Conservation (phyloP, 768 basidiomycete species). For the Termitomyces heimii region DNA sequence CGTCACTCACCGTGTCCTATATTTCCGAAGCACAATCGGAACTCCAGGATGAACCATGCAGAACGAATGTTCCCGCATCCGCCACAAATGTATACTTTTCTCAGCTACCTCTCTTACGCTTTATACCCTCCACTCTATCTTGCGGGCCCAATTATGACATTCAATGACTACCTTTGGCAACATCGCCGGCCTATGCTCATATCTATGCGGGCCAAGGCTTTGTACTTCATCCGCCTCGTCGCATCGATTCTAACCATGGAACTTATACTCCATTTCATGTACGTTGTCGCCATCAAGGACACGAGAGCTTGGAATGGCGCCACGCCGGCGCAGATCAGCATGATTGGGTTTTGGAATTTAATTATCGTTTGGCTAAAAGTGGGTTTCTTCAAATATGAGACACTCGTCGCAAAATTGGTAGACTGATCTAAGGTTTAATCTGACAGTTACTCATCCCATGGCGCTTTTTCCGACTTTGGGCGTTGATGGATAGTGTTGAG, state of each 20-base stretch:
- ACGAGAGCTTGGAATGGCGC: slow-evolving; percentile 74
- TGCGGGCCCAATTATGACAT: slow-evolving; percentile 93
- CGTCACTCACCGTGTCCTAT: background rate
- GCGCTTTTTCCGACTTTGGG: slow-evolving; percentile 97
- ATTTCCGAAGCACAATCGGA: slow-evolving; percentile 9
- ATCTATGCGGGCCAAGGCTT: slow-evolving; percentile 27
- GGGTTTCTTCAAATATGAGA: background rate
- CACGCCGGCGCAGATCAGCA: slow-evolving; percentile 73
- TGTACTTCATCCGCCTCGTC: slow-evolving; percentile 70
- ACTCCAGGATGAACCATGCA: slow-evolving; percentile 40
- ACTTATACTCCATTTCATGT: slow-evolving; percentile 88
- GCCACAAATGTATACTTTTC: slow-evolving; percentile 53
- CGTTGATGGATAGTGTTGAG: slow-evolving; percentile 80
- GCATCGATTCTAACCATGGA: slow-evolving; percentile 82
- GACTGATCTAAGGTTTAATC: background rate
- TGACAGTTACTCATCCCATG: slow-evolving; percentile 89
- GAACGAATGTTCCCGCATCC: slow-evolving; percentile 57
- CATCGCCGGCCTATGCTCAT: slow-evolving; percentile 53
- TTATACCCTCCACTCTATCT: slow-evolving; percentile 94
- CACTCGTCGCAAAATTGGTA: background rate
- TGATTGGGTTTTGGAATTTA: slow-evolving; percentile 97
- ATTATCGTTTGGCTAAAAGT: slow-evolving; percentile 97
- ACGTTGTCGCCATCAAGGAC: slow-evolving; percentile 95
- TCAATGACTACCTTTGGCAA: slow-evolving; percentile 95
- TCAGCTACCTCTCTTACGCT: slow-evolving; percentile 78